Evolutionary conservation across 495 filamentous ascomycete species (phyloP), one percentile per base, ranked within the genome.

Genomic region (Penicillium paradoxum): DNA sequence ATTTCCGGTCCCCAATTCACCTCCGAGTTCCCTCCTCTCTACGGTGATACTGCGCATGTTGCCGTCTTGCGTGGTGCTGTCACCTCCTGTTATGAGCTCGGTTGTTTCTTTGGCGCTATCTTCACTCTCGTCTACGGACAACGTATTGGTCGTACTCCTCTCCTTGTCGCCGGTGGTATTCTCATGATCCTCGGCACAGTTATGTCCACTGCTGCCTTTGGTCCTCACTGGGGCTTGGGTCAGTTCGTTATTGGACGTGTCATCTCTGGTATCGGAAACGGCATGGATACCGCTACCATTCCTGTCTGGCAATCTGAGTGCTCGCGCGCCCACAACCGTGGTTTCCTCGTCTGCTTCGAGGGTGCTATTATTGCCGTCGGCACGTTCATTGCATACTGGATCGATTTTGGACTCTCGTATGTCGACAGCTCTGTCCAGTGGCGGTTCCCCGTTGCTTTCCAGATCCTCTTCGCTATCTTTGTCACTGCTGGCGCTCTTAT

Each of bases 11-110:
- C 74, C 0, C 74, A 81, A 21, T 92, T 92, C 74, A 84, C 82
- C 59, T 59, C 78, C 21, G 76, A 81, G 25, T 90, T 91, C 62
- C 73, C 77, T 6, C 76, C 81, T 33, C 88, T 87, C 3, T 72
- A 71, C 29, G 71, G 53, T 38, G 47, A 56, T 38, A 54, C 62
- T 6, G 33, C 41, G 0, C 63, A 81, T 62, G 77, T 88, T 58
- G 74, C 84, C 9, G 86, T 86, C 1, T 84, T 89, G 73, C 87
- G 88, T 60, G 89, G 87, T 45, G 78, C 84, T 13, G 86, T 91
- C 18, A 91, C 88, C 1, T 80, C 89, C 3, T 88, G 90, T 55
- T 93, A 91, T 67, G 87, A 91, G 58, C 76, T 91, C 22, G 89
- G 74, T 19, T 91, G 89, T 67, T 73, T 92, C 42, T 70, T 85